Evolutionary conservation across 23 red algal species (phyloP), one percentile per base, ranked within the genome.

Genomic region (Gracilaria caudata): DNA sequence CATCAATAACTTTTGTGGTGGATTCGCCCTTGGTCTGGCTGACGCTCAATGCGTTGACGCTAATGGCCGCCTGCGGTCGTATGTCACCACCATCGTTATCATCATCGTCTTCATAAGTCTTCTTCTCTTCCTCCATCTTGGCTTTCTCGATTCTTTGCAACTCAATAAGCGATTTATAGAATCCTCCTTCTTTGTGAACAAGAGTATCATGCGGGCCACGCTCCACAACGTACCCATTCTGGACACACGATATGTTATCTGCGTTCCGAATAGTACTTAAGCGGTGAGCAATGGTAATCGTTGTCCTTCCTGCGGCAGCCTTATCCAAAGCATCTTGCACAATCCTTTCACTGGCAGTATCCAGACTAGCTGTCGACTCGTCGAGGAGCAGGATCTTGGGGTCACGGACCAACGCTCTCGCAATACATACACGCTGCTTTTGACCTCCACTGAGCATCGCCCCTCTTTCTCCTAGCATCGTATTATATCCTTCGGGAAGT

Each of bases 381-480:
- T 99, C 97, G n/a, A 99, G 80, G 47, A 94, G 68, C 28, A 99
- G 53, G 44, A 95, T 13, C 63, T 79, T 94, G 0, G 97, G 97
- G 57, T 94, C 74, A 28, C 93, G 79, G 33, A 99, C 86, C 34
- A 99, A 64, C 36, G 97, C 93, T 49, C 97, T 63, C 53, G 97
- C 97, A 17, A 95, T 99, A 51, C 93, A 94, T 32, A 95, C 93
- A 17, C 97, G 93, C 55, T 95, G 97, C 56, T 99, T 99, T 82
- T 99, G 97, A 32, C 97, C 93, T 45, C 93, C 93, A 73, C 82
- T 90, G 33, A 95, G 75, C 82, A 91, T 80, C 41, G 93, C 90
- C 10, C 97, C 97, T 23, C 97, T 93, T 71, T 95, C 93, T 43
- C 97, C 97, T 4, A 95, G 73, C 82, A 95, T 82, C 4, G 97